A percentile compares a stretch with the other conserved stretches of the same genome.
phyloP scores from a whole-genome alignment of 2,329 filamentous ascomycete species.

The Arthroderma sp. region DNA sequence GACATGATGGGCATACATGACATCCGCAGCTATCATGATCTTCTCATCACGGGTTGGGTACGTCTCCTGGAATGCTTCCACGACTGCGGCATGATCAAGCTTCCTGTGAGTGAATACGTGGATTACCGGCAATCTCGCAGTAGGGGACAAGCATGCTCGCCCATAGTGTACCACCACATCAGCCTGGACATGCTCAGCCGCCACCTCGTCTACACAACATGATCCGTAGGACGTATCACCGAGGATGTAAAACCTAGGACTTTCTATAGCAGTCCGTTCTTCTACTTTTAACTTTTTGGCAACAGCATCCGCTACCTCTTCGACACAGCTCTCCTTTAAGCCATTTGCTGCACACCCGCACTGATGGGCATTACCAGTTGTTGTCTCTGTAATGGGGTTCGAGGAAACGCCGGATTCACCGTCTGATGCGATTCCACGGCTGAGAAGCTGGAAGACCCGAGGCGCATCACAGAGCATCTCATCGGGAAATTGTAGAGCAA shows the following conservation, averaged over 20 bases:
- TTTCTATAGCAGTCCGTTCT: conserved; percentile 7
- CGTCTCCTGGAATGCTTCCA: conserved; percentile 50
- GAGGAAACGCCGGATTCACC: conserved; percentile 1
- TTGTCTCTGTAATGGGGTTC: conserved; percentile 3
- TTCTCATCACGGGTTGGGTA: conserved; percentile 53
- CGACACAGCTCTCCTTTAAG: conserved; percentile 13
- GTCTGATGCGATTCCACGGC: conserved; percentile 32
- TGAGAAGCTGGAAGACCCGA: conserved; percentile 57
- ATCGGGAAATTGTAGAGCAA: conserved; percentile 94
- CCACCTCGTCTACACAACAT: conserved; percentile 94
- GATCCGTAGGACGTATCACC: conserved; percentile 94
- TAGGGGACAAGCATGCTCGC: conserved; percentile 79
- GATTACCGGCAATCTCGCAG: conserved; percentile 71
- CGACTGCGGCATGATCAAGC: conserved; percentile 48
- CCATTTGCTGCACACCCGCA: conserved; percentile 4
- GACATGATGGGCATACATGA: conserved; percentile 72
- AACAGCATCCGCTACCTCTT: conserved; percentile 5
- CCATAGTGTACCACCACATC: conserved; percentile 93
- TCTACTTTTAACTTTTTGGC: conserved; percentile 11
- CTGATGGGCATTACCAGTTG: conserved; percentile 7
- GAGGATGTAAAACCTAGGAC: conserved; percentile 58
- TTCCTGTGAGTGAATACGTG: conserved; percentile 73
- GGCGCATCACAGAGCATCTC: conserved; percentile 79
- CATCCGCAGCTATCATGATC: conserved; percentile 74
- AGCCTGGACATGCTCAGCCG: conserved; percentile 82